Evolutionary conservation across 2,329 filamentous ascomycete species (phyloP), one percentile per base, ranked within the genome.

Genomic region (Arachnomyces sp.): DNA sequence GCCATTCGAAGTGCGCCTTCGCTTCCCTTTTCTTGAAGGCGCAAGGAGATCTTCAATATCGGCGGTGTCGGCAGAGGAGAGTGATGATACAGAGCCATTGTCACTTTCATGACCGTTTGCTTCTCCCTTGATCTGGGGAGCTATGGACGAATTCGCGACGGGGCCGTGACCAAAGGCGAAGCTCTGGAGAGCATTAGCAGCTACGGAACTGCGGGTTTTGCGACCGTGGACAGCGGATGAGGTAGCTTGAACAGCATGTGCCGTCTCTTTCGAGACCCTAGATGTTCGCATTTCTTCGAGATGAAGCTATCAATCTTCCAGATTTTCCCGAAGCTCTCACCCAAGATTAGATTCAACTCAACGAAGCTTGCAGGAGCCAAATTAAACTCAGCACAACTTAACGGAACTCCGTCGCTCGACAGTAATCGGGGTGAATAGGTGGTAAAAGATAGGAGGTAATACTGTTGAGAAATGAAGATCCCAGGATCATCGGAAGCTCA

Each of bases 31-130:
- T 47, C 63, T 65, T 12, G 52, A 39, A 7, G 52, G 61, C 40
- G 52, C 70, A 40, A 54, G 51, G 50, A 68, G 50, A 49, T 82
- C 78, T 62, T 82, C 78, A 42, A 82, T 79, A 49, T 81, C 77
- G 34, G 61, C 51, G 15, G 62, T 62, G 44, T 58, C 44, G 7
- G 57, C 52, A 33, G 61, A 61, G 3, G 59, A 60, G 18, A 63
- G 52, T 8, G 60, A 59, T 1, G 60, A 62, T 12, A 51, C 44
- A 6, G 45, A 39, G 28, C 48, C 50, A 44, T 61, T 48, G 42
- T 65, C 46, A 45, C 46, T 39, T 36, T 46, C 16, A 43, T 49
- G 40, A 5, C 21, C 21, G 21, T 25, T 25, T 44, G 56, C 48
- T 51, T 61, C 44, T 53, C 63, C 56, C 55, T 40, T 34, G 36